A percentile compares a stretch with the other conserved stretches of the same genome.
Conservation (phyloP, 2,329 filamentous ascomycete species). For the Cryphonectria radicalis region DNA sequence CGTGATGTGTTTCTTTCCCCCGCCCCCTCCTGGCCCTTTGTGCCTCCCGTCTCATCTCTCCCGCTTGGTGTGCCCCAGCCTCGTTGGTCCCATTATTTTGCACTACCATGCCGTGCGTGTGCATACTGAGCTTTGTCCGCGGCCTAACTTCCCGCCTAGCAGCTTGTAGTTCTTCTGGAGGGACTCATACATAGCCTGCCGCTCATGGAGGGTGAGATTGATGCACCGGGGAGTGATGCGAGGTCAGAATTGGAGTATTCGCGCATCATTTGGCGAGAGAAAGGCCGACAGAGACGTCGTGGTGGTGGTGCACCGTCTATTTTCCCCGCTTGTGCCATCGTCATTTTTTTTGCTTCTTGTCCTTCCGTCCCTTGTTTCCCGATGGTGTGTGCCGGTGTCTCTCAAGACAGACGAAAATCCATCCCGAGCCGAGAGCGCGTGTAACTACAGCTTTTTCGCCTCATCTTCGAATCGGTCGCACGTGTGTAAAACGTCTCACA, state of each 20-base stretch:
- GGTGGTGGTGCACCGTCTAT: not conserved
- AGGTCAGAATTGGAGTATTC: not conserved
- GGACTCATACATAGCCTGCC: not conserved
- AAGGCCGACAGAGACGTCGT: not conserved
- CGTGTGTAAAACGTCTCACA: conserved; percentile 2
- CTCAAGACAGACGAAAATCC: not conserved
- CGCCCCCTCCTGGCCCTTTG: not conserved
- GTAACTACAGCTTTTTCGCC: conserved; percentile 3
- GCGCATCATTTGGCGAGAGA: not conserved
- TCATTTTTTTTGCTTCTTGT: not conserved
- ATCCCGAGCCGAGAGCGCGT: conserved; percentile 6
- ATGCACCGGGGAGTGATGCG: not conserved
- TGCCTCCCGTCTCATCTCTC: conserved; percentile 5
- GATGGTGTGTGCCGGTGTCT: not conserved
- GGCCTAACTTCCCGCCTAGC: not conserved
- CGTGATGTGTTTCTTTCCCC: not conserved
- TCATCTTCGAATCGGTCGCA: not conserved
- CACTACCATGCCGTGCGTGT: not conserved
- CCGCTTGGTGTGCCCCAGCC: not conserved
- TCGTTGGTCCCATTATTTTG: not conserved
- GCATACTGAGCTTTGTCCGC: not conserved
- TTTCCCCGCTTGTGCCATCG: too few species aligned
- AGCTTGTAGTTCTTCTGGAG: not conserved
- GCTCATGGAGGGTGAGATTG: not conserved
- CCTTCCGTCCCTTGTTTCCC: not conserved